These are phyloP conservation scores for Hypoxylon sp. DNA, from an alignment of 2,329 filamentous ascomycete genomes.

Conservation along the genomic window DNA sequence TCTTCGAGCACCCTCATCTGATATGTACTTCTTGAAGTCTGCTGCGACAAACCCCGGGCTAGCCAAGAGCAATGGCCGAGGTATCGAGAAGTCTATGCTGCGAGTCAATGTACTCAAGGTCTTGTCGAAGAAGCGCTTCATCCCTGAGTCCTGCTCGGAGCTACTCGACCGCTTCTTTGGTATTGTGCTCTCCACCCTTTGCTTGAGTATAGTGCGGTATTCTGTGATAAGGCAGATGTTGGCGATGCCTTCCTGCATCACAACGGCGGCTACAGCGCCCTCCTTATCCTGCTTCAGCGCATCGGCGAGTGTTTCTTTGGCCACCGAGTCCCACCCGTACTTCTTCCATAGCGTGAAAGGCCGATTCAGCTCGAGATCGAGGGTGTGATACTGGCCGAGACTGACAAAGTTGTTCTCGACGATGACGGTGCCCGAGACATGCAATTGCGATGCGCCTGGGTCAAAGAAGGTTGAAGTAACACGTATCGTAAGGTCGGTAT, in stretches of 20 bases:
- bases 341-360: conserved; percentile 91
- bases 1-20: conserved; percentile 70
- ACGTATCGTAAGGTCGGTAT: conserved; percentile 70
- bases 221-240: conserved; percentile 88
- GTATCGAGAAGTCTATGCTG: conserved; percentile 80
- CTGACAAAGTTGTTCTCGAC: conserved; percentile 68
- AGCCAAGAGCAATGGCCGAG: conserved; percentile 84
- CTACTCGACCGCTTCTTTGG: conserved; percentile 77
- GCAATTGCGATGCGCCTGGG: conserved; percentile 67
- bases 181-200: conserved; percentile 76
- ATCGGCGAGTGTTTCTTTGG: conserved; percentile 82
- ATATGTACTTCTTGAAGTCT: conserved; percentile 82
- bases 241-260: conserved; percentile 91
- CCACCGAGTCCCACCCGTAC: conserved; percentile 91
- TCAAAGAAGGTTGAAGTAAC: conserved; percentile 73
- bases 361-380: conserved; percentile 88
- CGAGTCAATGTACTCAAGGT: conserved; percentile 82
- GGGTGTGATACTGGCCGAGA: conserved; percentile 71
- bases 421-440: conserved; percentile 69
- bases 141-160: conserved; percentile 77
- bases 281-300: conserved; percentile 83
- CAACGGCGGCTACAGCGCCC: conserved; percentile 88
- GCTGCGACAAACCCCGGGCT: conserved; percentile 90
- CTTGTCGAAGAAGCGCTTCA: conserved; percentile 84
- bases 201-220: conserved; percentile 82